phyloP scores from a whole-genome alignment of 495 filamentous ascomycete genomes.

The Penicillium dipodomyicola region DNA sequence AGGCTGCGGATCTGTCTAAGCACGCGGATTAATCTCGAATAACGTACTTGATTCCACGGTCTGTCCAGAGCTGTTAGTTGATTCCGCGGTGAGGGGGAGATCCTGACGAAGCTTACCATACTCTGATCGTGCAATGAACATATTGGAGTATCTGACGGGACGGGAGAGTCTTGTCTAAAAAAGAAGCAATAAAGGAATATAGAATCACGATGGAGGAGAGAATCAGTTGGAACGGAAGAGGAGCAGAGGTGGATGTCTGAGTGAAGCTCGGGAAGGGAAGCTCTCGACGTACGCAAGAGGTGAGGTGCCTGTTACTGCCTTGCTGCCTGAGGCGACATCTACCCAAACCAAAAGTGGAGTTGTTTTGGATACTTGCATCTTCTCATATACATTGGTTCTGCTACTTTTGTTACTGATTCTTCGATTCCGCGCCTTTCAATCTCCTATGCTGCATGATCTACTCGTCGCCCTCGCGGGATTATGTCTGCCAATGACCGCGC shows the following conservation, averaged over 20 bases:
- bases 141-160: slow-evolving; percentile 50
- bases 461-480: slow-evolving; percentile 27
- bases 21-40: background rate
- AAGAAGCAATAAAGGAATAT: slow-evolving; percentile 7
- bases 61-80: slow-evolving; percentile 51
- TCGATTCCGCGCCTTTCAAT: background rate
- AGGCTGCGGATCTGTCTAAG: slow-evolving; percentile 20
- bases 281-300: slow-evolving; percentile 43
- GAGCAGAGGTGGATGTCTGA: slow-evolving; percentile 29
- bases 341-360: slow-evolving; percentile 23
- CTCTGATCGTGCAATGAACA: slow-evolving; percentile 99
- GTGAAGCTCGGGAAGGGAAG: slow-evolving; percentile 39
- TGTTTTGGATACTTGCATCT: slow-evolving; percentile 20
- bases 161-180: slow-evolving; percentile 4
- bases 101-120: slow-evolving; percentile 68
- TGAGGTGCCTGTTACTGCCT: slow-evolving; percentile 35
- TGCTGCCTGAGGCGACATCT: slow-evolving; percentile 27
- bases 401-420: background rate
- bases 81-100: slow-evolving; percentile 27
- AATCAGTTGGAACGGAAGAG: slow-evolving; percentile 18
- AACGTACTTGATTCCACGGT: slow-evolving; percentile 97
- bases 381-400: slow-evolving; percentile 4
- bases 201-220: slow-evolving; percentile 13
- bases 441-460: slow-evolving; percentile 26
- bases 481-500: slow-evolving; percentile 50